Evolutionary conservation across 768 basidiomycete genomes (phyloP), one percentile per base, ranked within the genome.

Genomic region (Lentinus tigrinus): DNA sequence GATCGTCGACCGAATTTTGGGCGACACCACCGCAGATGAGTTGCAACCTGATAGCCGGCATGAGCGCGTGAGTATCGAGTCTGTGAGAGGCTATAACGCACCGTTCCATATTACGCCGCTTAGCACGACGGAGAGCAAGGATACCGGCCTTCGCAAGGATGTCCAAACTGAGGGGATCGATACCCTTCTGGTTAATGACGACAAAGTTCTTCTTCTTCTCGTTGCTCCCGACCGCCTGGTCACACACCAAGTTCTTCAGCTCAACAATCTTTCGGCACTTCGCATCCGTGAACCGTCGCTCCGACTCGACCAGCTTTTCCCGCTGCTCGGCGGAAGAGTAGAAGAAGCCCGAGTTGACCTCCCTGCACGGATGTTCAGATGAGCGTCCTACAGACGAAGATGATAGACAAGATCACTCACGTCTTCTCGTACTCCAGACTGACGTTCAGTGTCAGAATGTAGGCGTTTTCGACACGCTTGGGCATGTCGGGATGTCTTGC

Each of bases 331-430:
- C 89, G 2, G 94, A 94, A 3, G 95, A 97, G 77, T 99, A 99
- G 81, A 98, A 99, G 83, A 99, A 99, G 24, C 94, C 88, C 36
- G 97, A 98, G 78, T 99, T 99, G 70, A 99, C 94, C 82, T 99
- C 97, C 63, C 95, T 98, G 67, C 58, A 62, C 50, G 31, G 57
- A 55, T 55, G 63, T 58, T 63, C 61, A 52, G n/a, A n/a, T n/a
- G n/a, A 55, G 58, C 60, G 53, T 69, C 59, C 55, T 27, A 53
- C 38, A 4, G 46, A 2, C 16, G 19, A 40, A 16, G 5, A 51
- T 58, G 53, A 52, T 59, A 67, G 17, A 44, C 24, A 21, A 4
- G 26, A 43, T 27, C 26, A 82, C 93, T 67, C 70, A 97, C 96
- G 97, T 99, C 78, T 99, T 99, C 74, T 99, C 97, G 72, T 99